Conservation (phyloP, 2,329 filamentous ascomycete genomes). For the Triangularia setosa region DNA sequence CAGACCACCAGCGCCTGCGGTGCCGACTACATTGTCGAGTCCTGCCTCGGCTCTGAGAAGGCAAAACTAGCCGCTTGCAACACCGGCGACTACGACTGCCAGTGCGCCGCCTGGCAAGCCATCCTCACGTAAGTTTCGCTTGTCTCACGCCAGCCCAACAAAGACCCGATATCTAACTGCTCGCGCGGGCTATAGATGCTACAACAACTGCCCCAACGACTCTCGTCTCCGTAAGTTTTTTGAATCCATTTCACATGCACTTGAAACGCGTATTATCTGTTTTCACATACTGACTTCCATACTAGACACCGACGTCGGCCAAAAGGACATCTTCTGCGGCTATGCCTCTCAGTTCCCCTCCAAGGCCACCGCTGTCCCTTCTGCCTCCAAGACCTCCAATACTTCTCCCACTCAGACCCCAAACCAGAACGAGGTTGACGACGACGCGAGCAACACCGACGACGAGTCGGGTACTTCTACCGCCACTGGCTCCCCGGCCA, state of each 20-base stretch:
- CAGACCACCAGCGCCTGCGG: slow-evolving; percentile 36
- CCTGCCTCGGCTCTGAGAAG: slow-evolving; percentile 40
- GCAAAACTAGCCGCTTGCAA: slow-evolving; percentile 38
- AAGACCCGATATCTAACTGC: not conserved
- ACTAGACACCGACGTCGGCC: slow-evolving; percentile 30
- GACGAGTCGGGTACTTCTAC: slow-evolving; percentile 17
- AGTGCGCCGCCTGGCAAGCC: slow-evolving; percentile 42
- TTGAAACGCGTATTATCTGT: not conserved
- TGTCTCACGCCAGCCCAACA: not conserved
- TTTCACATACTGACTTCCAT: not conserved
- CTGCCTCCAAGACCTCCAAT: slow-evolving; percentile 24
- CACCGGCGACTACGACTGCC: slow-evolving; percentile 43
- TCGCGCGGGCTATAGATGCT: slow-evolving; percentile 39
- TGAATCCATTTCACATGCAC: not conserved
- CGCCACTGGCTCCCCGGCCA: slow-evolving; percentile 12
- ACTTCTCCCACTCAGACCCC: slow-evolving; percentile 14
- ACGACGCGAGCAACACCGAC: slow-evolving; percentile 21
- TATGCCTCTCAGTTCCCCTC: slow-evolving; percentile 43
- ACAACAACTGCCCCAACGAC: slow-evolving; percentile 55
- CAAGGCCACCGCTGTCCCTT: slow-evolving; percentile 23
- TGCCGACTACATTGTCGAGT: slow-evolving; percentile 45
- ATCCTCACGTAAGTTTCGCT: slow-evolving; percentile 42
- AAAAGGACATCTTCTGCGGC: slow-evolving; percentile 43
- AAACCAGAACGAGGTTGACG: slow-evolving; percentile 10
- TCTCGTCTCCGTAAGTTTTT: slow-evolving; percentile 26